Evolutionary conservation across 1,284 basidiomycete genomes (phyloP).

Genomic region (Rhizopogon parksii): DNA sequence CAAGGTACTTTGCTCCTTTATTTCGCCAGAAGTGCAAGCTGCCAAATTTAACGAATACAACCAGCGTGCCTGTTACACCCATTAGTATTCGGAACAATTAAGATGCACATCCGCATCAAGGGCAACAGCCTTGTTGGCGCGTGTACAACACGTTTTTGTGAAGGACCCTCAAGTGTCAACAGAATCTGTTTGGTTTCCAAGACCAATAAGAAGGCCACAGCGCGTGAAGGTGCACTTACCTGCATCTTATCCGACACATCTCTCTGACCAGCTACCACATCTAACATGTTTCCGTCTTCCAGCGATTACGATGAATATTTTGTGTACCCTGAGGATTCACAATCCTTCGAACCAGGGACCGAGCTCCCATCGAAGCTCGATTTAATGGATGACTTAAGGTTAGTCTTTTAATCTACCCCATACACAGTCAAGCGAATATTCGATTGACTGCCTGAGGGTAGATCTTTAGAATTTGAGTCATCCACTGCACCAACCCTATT

Average conservation of each 20-base stretch:
- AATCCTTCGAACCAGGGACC: not conserved
- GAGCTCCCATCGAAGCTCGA: slow-evolving; percentile 2
- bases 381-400: slow-evolving; percentile 2
- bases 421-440: not conserved
- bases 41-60: not conserved
- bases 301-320: not conserved
- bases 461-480: not conserved
- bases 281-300: not conserved
- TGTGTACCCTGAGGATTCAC: not conserved
- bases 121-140: slow-evolving; percentile 29
- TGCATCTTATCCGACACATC: slow-evolving; percentile 1
- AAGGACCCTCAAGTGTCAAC: slow-evolving; percentile 32
- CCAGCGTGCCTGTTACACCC: slow-evolving; percentile 13
- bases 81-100: slow-evolving; percentile 19
- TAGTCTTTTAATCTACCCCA: not conserved
- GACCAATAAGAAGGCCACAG: slow-evolving; percentile 26
- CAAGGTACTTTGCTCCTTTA: not conserved
- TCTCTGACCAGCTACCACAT: not conserved
- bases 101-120: slow-evolving; percentile 15
- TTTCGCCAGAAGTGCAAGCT: not conserved
- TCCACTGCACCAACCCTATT: not conserved
- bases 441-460: not conserved
- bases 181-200: slow-evolving; percentile 20
- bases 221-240: slow-evolving; percentile 7
- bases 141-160: slow-evolving; percentile 30